phyloP scores from a whole-genome alignment of 257 asterid genomes.

The Voacanga thouarsii region DNA sequence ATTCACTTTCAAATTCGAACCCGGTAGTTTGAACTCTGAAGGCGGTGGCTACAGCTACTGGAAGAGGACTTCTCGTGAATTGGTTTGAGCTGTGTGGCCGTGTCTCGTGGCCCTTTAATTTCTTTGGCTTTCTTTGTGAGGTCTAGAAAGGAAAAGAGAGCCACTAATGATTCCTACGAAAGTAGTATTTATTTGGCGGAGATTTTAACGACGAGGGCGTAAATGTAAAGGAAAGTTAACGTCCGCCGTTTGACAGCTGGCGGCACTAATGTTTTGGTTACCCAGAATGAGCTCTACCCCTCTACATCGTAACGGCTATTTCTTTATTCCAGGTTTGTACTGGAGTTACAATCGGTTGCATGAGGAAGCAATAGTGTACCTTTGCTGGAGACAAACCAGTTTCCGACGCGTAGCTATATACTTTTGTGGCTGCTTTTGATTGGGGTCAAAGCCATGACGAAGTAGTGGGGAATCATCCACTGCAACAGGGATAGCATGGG shows the following conservation, averaged over 20 bases:
- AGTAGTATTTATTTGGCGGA: neutral
- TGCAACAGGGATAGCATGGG: neutral
- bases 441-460: neutral
- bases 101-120: neutral
- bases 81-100: neutral
- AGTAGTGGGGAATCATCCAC: neutral
- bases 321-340: neutral
- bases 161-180: neutral
- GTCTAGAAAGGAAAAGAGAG: neutral
- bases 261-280: neutral
- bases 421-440: neutral
- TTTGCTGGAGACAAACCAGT: neutral
- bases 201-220: neutral
- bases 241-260: neutral
- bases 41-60: neutral
- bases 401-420: neutral
- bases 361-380: neutral
- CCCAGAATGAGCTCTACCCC: too few species aligned
- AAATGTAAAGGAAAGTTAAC: neutral
- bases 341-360: neutral
- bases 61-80: neutral
- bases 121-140: neutral
- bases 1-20: neutral
- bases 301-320: neutral
- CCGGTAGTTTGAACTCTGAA: neutral